Evolutionary conservation across 2,329 filamentous ascomycete genomes (phyloP).

Genomic region (Fusarium algeriense): DNA sequence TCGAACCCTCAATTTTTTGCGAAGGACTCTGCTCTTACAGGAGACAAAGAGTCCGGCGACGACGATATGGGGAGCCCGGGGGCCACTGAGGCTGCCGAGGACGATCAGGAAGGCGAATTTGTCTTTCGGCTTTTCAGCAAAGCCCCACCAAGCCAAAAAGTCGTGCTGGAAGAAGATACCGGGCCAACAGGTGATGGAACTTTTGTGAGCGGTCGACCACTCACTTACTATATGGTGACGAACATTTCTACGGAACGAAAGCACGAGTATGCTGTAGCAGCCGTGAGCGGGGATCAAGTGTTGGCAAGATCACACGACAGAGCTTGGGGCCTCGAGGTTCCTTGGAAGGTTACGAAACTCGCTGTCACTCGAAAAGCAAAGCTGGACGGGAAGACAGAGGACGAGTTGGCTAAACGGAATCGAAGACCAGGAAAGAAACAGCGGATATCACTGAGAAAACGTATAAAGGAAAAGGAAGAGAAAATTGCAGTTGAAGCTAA

Average conservation of each 20-base stretch:
- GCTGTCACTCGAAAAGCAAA: conserved; percentile 50
- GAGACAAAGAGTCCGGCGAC: conserved; percentile 17
- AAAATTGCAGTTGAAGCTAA: conserved; percentile 55
- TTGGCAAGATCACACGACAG: conserved; percentile 57
- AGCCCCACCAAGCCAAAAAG: conserved; percentile 59
- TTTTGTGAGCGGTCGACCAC: conserved; percentile 54
- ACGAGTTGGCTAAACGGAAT: conserved; percentile 49
- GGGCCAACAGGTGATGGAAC: conserved; percentile 54
- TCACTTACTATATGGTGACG: conserved; percentile 63
- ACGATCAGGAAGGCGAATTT: conserved; percentile 57
- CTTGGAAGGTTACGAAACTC: conserved; percentile 68
- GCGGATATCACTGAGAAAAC: conserved; percentile 64
- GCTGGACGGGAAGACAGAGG: conserved; percentile 15
- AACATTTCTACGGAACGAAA: conserved; percentile 54
- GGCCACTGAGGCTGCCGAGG: conserved; percentile 18
- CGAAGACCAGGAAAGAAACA: conserved; percentile 70
- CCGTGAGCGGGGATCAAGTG: conserved; percentile 66
- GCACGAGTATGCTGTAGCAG: conserved; percentile 58
- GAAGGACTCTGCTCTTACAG: conserved; percentile 2
- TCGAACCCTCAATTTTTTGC: neutral
- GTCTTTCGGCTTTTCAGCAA: conserved; percentile 70
- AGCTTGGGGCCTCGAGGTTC: conserved; percentile 70
- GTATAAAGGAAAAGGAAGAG: conserved; percentile 57
- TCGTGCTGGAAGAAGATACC: conserved; percentile 62
- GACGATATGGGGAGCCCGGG: conserved; percentile 21